These are phyloP conservation scores for Ephemerocybe angulata DNA, from an alignment of 768 basidiomycete genomes.

Conservation along the genomic window DNA sequence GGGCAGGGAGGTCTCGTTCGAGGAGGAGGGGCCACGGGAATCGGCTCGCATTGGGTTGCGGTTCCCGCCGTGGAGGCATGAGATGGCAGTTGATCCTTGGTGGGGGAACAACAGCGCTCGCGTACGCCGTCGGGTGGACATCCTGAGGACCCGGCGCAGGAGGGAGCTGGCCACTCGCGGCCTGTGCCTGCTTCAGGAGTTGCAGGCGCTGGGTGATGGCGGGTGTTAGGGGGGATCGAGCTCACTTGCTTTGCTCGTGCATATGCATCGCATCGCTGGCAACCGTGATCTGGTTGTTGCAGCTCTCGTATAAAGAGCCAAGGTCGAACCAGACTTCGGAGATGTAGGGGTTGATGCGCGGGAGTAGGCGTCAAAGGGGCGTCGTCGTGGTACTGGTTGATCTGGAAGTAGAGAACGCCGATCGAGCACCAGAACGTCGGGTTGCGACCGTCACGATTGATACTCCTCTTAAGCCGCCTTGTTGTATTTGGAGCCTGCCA, in stretches of 20 bases:
- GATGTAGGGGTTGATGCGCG: conserved; percentile 99
- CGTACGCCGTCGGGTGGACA: conserved; percentile 94
- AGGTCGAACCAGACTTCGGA: conserved; percentile 96
- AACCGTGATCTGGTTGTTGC: conserved; percentile 98
- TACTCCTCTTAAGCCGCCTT: conserved; percentile 99
- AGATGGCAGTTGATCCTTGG: conserved; percentile 63
- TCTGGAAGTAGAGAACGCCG: conserved; percentile 98
- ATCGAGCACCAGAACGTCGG: conserved; percentile 99
- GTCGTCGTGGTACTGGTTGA: conserved; percentile 99
- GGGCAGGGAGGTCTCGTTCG: conserved; percentile 52
- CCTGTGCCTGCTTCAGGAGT: conserved; percentile 76
- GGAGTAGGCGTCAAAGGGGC: conserved; percentile 97
- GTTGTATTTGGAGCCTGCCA: conserved; percentile 98
- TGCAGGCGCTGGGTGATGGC: conserved; percentile 79
- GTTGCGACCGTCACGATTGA: conserved; percentile 97
- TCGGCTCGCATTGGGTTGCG: too few species aligned
- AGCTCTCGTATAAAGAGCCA: conserved; percentile 93
- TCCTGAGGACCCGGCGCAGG: conserved; percentile 92
- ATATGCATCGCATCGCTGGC: conserved; percentile 98
- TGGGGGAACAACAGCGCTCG: conserved; percentile 70
- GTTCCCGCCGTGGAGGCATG: conserved; percentile 50
- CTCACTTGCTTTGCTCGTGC: too few species aligned
- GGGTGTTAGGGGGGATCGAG: conserved; percentile 83
- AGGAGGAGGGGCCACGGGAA: conserved; percentile 62
- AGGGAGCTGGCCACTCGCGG: conserved; percentile 68